Percentiles rank a stretch among this genome's conserved stretches.
Conservation (phyloP, 805 yeast genomes). For the Jamesozyma lodderae region DNA sequence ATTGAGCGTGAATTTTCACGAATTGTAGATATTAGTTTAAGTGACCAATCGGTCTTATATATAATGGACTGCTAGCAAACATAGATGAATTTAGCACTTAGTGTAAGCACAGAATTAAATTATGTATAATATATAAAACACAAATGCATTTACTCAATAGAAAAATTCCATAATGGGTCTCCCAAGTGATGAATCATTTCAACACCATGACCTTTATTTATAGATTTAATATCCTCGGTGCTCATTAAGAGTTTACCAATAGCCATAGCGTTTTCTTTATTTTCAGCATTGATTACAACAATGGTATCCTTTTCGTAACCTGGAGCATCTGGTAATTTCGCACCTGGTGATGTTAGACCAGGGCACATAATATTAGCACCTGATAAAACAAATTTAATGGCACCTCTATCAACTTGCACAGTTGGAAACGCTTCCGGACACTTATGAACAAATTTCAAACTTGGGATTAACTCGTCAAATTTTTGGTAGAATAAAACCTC, state of each 20-base stretch:
- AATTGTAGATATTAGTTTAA: slow-evolving; percentile 1
- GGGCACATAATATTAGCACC: slow-evolving; percentile 98
- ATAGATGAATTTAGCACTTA: not conserved
- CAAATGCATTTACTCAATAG: slow-evolving; percentile 40
- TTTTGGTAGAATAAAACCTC: slow-evolving; percentile 75
- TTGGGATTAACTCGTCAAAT: slow-evolving; percentile 70
- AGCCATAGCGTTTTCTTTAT: slow-evolving; percentile 84
- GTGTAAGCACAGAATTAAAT: not conserved
- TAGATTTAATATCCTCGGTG: slow-evolving; percentile 74
- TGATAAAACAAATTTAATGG: slow-evolving; percentile 87
- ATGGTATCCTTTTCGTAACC: slow-evolving; percentile 48
- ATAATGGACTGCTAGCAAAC: not conserved
- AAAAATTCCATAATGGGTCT: slow-evolving; percentile 75
- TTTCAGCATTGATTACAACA: slow-evolving; percentile 83
- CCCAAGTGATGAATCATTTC: slow-evolving; percentile 78
- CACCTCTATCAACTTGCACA: slow-evolving; percentile 91
- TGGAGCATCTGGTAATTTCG: slow-evolving; percentile 66
- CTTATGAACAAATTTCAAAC: slow-evolving; percentile 65
- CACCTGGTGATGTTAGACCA: slow-evolving; percentile 82
- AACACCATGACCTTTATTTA: slow-evolving; percentile 84
- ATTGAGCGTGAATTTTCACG: slow-evolving; percentile 2
- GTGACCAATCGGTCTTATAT: not conserved
- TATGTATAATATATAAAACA: not conserved
- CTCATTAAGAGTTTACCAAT: slow-evolving; percentile 83
- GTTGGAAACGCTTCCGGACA: slow-evolving; percentile 77